Evolutionary conservation across 306 rosid genomes (phyloP).

Genomic region (Citrullus colocynthis): DNA sequence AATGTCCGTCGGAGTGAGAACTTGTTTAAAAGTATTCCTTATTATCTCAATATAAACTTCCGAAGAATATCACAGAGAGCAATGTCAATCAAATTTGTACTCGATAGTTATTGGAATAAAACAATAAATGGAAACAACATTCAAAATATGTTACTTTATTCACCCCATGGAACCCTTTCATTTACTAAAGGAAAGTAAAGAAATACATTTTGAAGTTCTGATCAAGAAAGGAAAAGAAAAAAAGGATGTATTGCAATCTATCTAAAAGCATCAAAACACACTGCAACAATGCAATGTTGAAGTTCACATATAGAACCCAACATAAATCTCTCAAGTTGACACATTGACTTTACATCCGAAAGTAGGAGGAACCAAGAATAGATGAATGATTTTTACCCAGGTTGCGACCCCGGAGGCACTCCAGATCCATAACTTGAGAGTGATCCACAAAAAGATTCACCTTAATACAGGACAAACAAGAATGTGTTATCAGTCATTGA

Average conservation of each 20-base stretch:
- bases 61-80: no score
- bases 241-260: neutral
- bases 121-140: neutral
- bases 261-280: neutral
- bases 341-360: conserved; percentile 25
- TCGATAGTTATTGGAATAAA: neutral
- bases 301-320: neutral
- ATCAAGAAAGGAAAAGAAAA: neutral
- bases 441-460: conserved; percentile 92
- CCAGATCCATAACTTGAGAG: conserved; percentile 73
- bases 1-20: no score
- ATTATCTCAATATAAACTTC: no score
- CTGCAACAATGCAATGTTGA: neutral
- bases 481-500: neutral
- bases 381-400: conserved; percentile 64
- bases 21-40: no score
- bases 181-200: neutral
- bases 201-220: neutral
- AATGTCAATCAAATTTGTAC: no score
- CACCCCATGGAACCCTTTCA: neutral
- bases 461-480: conserved; percentile 25
- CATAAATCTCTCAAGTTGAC: neutral
- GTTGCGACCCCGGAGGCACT: conserved; percentile 79
- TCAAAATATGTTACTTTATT: neutral
- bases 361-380: conserved; percentile 51